Percentiles rank a stretch among this genome's conserved stretches.
These are phyloP conservation scores for Bacterosira constricta DNA, from an alignment of 108 stramenopile species.

Conservation along the genomic window DNA sequence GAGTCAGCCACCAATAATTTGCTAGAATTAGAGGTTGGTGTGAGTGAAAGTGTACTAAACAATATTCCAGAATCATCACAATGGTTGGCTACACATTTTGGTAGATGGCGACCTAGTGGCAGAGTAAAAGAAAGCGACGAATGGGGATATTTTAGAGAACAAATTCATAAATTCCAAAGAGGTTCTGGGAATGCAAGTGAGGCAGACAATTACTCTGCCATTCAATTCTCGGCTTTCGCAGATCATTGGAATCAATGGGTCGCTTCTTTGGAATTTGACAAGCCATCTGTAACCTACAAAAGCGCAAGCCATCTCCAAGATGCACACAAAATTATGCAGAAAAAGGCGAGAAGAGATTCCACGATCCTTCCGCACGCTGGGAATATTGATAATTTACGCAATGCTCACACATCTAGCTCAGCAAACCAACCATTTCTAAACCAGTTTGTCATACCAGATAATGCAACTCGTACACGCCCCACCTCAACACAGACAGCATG, in stretches of 20 bases:
- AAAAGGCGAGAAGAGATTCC: neutral
- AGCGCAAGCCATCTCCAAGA: constrained; percentile 3
- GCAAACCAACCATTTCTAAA: neutral
- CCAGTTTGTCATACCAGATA: neutral
- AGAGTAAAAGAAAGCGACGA: neutral
- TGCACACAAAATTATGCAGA: constrained; percentile 7
- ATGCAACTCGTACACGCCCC: neutral
- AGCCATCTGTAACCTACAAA: constrained; percentile 2
- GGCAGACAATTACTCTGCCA: constrained; percentile 6
- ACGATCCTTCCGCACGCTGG: neutral
- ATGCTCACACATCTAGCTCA: neutral
- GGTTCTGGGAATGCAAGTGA: neutral
- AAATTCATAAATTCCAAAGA: constrained; percentile 4
- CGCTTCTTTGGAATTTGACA: neutral
- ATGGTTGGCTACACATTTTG: neutral
- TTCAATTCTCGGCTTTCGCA: constrained; percentile 6
- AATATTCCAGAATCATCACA: neutral
- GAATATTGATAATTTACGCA: neutral
- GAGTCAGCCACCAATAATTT: neutral
- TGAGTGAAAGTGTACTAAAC: neutral
- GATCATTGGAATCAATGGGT: constrained; percentile 4
- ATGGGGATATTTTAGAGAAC: neutral
- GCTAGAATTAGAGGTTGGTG: neutral
- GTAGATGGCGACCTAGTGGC: neutral
- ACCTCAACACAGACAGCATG: neutral